Base-by-base conservation (phyloP, 2,329 filamentous ascomycete genomes). In the Colletotrichum endophyticum region DNA sequence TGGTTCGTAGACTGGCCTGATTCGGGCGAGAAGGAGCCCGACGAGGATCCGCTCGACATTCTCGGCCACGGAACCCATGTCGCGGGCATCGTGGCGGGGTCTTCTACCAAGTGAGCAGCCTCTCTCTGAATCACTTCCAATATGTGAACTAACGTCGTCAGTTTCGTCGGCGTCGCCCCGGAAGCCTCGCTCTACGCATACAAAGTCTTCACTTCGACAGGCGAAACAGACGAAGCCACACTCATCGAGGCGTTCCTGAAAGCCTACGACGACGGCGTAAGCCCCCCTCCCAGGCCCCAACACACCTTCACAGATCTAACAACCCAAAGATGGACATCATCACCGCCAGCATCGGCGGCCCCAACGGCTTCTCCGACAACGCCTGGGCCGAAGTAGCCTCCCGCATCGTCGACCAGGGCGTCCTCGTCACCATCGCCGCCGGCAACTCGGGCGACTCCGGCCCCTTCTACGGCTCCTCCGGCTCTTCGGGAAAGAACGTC, bases 401-500 rank as follows among this genome's bases (percentile, higher is more conserved):
- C 11, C 83, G 85, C 30, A 84, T 87, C 63, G 85, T 84, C 19
- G 84, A 87, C 12, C 81, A 85, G 19, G 89, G 89, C 15, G 83
- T 91, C 1, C 85, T 90, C 11, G 85, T 90, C 27, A 86, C 87
- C 15, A 86, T 90, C 28, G 87, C 89, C 2, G 88, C 87, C 4
- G 89, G 90, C 12, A 91, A 91, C 72, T 85, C 87, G n/a, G 89
- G 90, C 30, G 82, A 82, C 22, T 81, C 82, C 19, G 89, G 89
- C 0, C 85, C 89, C 0, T 90, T 91, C 80, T 88, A 86, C 39
- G 83, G 84, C 11, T 83, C 82, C 62, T 84, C 82, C 5, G 87
- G 86, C 6, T 83, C 87, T 5, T 84, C 85, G 7, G 87, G 86
- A 3, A 83, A 81, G 36, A 82, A 85, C n/a, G 86, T 87, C 3